Conservation (phyloP, 805 yeast species). For the Ogataea kodamae region DNA sequence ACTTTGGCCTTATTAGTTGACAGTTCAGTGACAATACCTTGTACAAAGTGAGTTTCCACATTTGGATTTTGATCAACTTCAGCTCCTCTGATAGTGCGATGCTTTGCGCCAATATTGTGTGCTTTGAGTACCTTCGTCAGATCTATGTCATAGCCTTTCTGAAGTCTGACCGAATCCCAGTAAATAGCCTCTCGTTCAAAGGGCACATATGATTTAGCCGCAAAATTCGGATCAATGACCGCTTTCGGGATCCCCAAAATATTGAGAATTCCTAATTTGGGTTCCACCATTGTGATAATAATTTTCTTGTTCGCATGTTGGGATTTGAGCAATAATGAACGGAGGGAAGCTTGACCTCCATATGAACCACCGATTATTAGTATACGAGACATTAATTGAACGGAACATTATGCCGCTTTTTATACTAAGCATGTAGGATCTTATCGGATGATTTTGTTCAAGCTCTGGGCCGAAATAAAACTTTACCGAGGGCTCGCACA, state of each 20-base stretch:
- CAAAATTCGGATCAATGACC: conserved; percentile 36
- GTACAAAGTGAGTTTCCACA: conserved; percentile 11
- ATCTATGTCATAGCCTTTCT: conserved; percentile 1
- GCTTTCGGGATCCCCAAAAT: conserved; percentile 39
- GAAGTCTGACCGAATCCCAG: conserved; percentile 14
- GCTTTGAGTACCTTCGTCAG: conserved; percentile 6
- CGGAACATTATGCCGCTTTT: too few relatives aligned
- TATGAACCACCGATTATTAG: conserved; percentile 16
- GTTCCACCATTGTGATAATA: conserved; percentile 36
- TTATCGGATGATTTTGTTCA: too few relatives aligned
- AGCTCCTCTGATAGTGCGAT: conserved; percentile 2
- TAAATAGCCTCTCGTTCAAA: conserved; percentile 9
- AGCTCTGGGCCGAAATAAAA: too few relatives aligned
- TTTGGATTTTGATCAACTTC: conserved; percentile 9
- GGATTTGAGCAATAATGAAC: conserved; percentile 5
- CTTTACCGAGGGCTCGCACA: too few relatives aligned
- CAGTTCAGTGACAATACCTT: conserved; percentile 10
- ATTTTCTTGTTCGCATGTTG: conserved; percentile 9
- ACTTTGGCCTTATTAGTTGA: conserved; percentile 4
- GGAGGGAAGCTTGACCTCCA: conserved; percentile 13
- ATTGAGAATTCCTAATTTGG: conserved; percentile 40
- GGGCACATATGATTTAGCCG: conserved; percentile 18
- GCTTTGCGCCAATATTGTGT: conserved; percentile 2
- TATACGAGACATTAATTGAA: conserved; percentile 11
- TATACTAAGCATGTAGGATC: too few relatives aligned